Evolutionary conservation across 495 filamentous ascomycete species (phyloP).

Genomic region (Physcia stellaris): DNA sequence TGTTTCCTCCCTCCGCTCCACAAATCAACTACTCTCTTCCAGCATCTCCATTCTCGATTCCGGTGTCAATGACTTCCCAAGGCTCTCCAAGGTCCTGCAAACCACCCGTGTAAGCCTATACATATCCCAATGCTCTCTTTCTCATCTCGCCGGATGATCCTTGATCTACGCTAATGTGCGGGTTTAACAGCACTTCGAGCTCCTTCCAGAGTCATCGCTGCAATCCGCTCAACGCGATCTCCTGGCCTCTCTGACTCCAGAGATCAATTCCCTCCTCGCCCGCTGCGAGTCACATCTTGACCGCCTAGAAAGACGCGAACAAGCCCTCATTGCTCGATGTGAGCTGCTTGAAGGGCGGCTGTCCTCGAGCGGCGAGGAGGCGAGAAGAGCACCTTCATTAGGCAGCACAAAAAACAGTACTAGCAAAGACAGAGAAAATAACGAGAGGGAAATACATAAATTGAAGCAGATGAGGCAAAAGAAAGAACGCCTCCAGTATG

Average conservation of each 20-base stretch:
- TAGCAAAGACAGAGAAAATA: neutral
- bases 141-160: too few species aligned
- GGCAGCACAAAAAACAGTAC: conserved; percentile 1
- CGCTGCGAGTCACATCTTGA: conserved; percentile 56
- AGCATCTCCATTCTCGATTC: conserved; percentile 58
- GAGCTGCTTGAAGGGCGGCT: conserved; percentile 37
- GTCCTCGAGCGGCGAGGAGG: conserved; percentile 9
- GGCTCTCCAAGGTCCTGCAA: conserved; percentile 54
- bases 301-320: conserved; percentile 56
- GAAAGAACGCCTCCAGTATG: conserved; percentile 67
- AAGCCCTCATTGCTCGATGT: conserved; percentile 52
- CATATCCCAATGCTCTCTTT: conserved; percentile 3
- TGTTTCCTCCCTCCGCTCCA: conserved; percentile 56
- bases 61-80: conserved; percentile 62
- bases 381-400: too few species aligned
- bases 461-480: conserved; percentile 53
- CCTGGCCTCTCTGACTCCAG: conserved; percentile 59
- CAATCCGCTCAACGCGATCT: conserved; percentile 54
- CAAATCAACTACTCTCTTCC: conserved; percentile 57
- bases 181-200: conserved; percentile 83
- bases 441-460: conserved; percentile 36
- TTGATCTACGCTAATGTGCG: too few species aligned
- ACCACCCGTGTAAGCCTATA: conserved; percentile 45
- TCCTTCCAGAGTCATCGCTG: conserved; percentile 56
- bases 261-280: conserved; percentile 51